phyloP scores from a whole-genome alignment of 371 early-diverging fungal genomes.

The Mucor lusitanicus region DNA sequence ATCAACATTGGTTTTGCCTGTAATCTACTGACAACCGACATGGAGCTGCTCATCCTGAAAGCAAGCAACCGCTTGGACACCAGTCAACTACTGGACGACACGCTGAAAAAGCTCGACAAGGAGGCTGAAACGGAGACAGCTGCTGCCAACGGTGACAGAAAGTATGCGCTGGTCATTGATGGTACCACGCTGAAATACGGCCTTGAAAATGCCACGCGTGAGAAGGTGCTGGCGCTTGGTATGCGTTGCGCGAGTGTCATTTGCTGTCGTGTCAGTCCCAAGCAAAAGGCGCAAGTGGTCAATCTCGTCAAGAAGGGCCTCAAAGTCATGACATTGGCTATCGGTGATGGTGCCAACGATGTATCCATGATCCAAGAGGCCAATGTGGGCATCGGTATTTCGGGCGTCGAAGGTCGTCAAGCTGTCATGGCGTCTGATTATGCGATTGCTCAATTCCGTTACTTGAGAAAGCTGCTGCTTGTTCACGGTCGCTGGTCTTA shows the following conservation, averaged over 20 bases:
- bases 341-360: slow-evolving; percentile 95
- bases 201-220: slow-evolving; percentile 58
- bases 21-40: slow-evolving; percentile 68
- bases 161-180: slow-evolving; percentile 88
- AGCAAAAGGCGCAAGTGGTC: slow-evolving; percentile 90
- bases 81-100: slow-evolving; percentile 61
- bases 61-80: slow-evolving; percentile 61
- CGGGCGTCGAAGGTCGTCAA: slow-evolving; percentile 93
- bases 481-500: slow-evolving; percentile 91
- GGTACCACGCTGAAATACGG: slow-evolving; percentile 86
- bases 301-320: slow-evolving; percentile 40
- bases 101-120: slow-evolving; percentile 60
- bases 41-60: slow-evolving; percentile 71
- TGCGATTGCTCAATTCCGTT: slow-evolving; percentile 87
- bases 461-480: slow-evolving; percentile 68
- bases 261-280: slow-evolving; percentile 89
- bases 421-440: slow-evolving; percentile 94
- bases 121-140: slow-evolving; percentile 47
- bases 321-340: slow-evolving; percentile 76
- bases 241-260: slow-evolving; percentile 76
- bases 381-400: slow-evolving; percentile 90
- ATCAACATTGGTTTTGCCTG: slow-evolving; percentile 85
- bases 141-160: slow-evolving; percentile 21
- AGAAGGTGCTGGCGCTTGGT: slow-evolving; percentile 66
- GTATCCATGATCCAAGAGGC: slow-evolving; percentile 94